Evolutionary conservation across 179 eudicot genomes (phyloP).

Genomic region (Beta macrorhiza): DNA sequence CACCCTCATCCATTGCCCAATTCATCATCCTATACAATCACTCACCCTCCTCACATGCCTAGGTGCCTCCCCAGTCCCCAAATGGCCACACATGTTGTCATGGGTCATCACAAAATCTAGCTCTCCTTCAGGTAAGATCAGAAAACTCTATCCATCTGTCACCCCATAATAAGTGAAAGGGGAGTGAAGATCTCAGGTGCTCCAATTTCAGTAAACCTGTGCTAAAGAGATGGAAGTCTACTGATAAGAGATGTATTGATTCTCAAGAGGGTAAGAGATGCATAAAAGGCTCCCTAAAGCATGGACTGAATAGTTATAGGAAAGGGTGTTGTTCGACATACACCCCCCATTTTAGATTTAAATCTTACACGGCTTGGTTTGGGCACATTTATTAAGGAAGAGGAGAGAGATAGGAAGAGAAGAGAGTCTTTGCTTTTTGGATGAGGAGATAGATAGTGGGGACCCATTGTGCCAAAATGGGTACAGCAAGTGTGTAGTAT

Average conservation of each 20-base stretch:
- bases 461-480: too few relatives aligned
- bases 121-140: background rate
- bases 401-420: too few relatives aligned
- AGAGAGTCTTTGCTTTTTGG: too few relatives aligned
- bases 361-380: too few relatives aligned
- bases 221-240: background rate
- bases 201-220: background rate
- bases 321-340: background rate
- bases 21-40: background rate
- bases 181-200: background rate
- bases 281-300: background rate
- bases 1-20: background rate
- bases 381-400: too few relatives aligned
- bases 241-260: background rate
- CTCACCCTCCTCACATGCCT: background rate
- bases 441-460: too few relatives aligned
- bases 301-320: background rate
- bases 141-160: background rate
- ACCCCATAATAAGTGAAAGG: background rate
- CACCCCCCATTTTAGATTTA: too few relatives aligned
- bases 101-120: background rate
- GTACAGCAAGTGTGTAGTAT: too few relatives aligned
- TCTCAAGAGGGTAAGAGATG: background rate
- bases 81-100: background rate
- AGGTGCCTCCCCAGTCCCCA: background rate